A percentile compares a stretch with the other conserved stretches of the same genome.
Conservation (phyloP, 805 yeast species). For the Metahyphopichia silvanorum region DNA sequence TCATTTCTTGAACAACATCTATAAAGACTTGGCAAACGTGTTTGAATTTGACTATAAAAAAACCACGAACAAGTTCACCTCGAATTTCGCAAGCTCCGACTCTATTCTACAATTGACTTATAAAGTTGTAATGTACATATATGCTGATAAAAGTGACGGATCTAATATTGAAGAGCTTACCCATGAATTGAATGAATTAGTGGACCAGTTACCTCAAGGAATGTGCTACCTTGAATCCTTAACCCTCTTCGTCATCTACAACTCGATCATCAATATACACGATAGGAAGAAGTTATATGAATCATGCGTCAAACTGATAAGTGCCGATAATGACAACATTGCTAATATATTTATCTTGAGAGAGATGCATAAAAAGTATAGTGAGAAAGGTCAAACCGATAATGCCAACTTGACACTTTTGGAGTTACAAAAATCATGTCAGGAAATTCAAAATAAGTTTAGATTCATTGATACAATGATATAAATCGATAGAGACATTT, state of each 20-base stretch:
- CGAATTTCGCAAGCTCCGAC: slow-evolving; percentile 13
- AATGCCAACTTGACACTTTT: slow-evolving; percentile 16
- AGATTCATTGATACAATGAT: background rate
- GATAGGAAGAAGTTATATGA: slow-evolving; percentile 12
- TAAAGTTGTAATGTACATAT: slow-evolving; percentile 9
- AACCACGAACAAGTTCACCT: slow-evolving; percentile 14
- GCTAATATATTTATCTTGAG: slow-evolving; percentile 15
- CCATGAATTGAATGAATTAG: slow-evolving; percentile 5
- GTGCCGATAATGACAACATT: slow-evolving; percentile 18
- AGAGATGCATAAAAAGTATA: slow-evolving; percentile 9
- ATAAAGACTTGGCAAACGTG: slow-evolving; percentile 11
- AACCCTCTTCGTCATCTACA: slow-evolving; percentile 12
- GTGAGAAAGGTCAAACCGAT: slow-evolving; percentile 15
- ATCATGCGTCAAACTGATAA: slow-evolving; percentile 10
- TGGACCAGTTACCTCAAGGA: background rate
- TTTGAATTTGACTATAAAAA: slow-evolving; percentile 8
- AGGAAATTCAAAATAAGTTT: slow-evolving; percentile 8
- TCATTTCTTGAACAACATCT: slow-evolving; percentile 9
- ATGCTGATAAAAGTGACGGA: slow-evolving; percentile 50
- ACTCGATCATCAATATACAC: slow-evolving; percentile 9
- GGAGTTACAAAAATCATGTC: slow-evolving; percentile 10
- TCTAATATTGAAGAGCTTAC: slow-evolving; percentile 42
- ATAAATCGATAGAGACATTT: too few relatives aligned
- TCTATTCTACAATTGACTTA: slow-evolving; percentile 12
- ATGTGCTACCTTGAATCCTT: slow-evolving; percentile 10